Conservation (phyloP, 495 filamentous ascomycete species). For the Penicillium paxilli region DNA sequence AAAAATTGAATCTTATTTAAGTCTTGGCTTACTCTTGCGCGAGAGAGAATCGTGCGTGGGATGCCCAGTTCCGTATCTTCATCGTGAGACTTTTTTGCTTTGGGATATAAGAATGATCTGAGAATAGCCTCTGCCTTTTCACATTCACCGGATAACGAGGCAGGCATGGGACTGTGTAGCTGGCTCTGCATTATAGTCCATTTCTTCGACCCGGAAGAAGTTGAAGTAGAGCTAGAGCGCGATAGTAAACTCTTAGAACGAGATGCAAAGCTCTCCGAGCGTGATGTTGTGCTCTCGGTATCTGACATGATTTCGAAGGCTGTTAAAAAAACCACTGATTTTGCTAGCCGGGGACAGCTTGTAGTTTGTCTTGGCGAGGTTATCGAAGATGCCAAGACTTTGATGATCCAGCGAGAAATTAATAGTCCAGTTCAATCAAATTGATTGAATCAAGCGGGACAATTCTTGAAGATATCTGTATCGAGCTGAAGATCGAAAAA, state of each 20-base stretch:
- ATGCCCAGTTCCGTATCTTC: conserved; percentile 51
- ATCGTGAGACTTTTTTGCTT: conserved; percentile 27
- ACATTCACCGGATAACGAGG: conserved; percentile 64
- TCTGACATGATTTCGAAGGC: not conserved
- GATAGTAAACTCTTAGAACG: too few species aligned
- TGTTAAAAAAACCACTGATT: too few species aligned
- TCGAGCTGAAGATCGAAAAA: not conserved
- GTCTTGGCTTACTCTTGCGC: not conserved
- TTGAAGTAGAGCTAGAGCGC: not conserved
- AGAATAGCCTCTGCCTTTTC: conserved; percentile 83
- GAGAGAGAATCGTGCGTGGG: conserved; percentile 63
- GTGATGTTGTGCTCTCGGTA: not conserved
- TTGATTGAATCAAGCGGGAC: too few species aligned
- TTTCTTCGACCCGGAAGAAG: not conserved
- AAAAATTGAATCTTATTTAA: not conserved
- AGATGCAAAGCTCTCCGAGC: not conserved
- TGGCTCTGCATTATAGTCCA: not conserved
- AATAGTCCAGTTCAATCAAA: not conserved
- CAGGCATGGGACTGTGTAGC: conserved; percentile 56
- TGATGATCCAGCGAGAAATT: not conserved
- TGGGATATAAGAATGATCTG: conserved; percentile 82
- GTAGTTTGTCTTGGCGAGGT: not conserved
- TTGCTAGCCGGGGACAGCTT: not conserved
- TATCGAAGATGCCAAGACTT: not conserved
- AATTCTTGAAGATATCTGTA: not conserved